A percentile compares a stretch with the other conserved stretches of the same genome.
phyloP scores from a whole-genome alignment of 1,284 basidiomycete genomes.

The Omphalotus olearius region DNA sequence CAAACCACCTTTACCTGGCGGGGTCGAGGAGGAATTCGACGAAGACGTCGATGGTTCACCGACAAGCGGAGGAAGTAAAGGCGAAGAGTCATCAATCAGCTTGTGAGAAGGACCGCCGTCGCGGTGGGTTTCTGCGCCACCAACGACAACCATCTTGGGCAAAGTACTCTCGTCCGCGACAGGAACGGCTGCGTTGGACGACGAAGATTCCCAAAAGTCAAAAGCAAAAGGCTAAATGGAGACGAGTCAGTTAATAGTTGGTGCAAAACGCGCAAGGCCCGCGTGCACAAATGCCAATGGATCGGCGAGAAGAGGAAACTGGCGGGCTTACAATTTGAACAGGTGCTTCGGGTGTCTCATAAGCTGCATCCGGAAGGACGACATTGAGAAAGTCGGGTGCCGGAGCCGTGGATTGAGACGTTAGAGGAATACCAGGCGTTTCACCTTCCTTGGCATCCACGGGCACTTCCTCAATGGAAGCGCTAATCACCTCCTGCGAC shows the following conservation, averaged over 20 bases:
- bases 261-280: not conserved
- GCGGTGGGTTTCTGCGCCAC: conserved; percentile 58
- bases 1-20: conserved; percentile 27
- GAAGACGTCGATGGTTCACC: not conserved
- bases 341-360: conserved; percentile 36
- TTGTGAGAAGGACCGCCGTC: conserved; percentile 65
- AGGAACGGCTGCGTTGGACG: conserved; percentile 27
- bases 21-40: not conserved
- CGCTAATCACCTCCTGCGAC: conserved; percentile 8
- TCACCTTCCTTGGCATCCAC: conserved; percentile 22
- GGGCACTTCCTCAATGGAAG: conserved; percentile 8
- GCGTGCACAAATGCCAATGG: conserved; percentile 12
- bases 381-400: conserved; percentile 35
- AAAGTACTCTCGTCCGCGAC: conserved; percentile 28
- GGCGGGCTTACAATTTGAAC: conserved; percentile 61
- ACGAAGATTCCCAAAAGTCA: conserved; percentile 66
- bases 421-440: conserved; percentile 35
- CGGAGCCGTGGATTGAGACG: conserved; percentile 20
- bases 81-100: conserved; percentile 34
- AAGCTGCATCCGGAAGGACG: conserved; percentile 52
- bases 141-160: conserved; percentile 73
- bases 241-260: conserved; percentile 9
- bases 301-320: conserved; percentile 15
- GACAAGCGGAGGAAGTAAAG: conserved; percentile 13
- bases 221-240: conserved; percentile 61